phyloP scores from a whole-genome alignment of 2,329 filamentous ascomycete genomes.

The Aureobasidium sp. region DNA sequence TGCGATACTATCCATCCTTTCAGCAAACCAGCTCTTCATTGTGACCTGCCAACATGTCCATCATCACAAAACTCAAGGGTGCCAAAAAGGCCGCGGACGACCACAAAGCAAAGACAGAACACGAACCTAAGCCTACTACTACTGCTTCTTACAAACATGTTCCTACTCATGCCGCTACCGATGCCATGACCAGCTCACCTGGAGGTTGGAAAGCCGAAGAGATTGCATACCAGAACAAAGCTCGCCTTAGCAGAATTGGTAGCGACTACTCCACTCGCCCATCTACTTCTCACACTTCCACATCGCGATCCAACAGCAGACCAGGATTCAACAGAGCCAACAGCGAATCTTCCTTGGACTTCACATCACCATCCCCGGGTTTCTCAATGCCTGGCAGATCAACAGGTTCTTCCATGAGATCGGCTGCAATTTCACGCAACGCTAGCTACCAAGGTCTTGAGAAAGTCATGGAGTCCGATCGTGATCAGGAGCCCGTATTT shows the following conservation, averaged over 20 bases:
- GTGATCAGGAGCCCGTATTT: conserved; percentile 13
- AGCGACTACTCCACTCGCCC: conserved; percentile 10
- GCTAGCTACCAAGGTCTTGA: conserved; percentile 6
- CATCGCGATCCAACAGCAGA: background rate
- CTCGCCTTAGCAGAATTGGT: conserved; percentile 7
- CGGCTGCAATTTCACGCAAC: background rate
- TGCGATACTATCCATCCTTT: background rate
- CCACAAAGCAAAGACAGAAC: conserved; percentile 18
- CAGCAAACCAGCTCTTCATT: background rate
- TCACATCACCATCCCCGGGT: background rate
- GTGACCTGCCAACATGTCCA: conserved; percentile 20
- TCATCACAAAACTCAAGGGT: conserved; percentile 26
- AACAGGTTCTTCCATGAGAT: background rate
- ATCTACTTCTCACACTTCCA: conserved; percentile 1
- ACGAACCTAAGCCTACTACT: background rate
- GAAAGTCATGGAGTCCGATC: conserved; percentile 6
- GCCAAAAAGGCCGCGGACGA: conserved; percentile 23
- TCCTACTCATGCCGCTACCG: conserved; percentile 22
- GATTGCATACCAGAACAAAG: conserved; percentile 9
- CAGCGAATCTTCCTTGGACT: conserved; percentile 9
- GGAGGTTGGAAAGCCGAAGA: conserved; percentile 7
- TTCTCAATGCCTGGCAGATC: background rate
- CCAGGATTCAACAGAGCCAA: conserved; percentile 1
- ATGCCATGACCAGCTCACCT: conserved; percentile 17
- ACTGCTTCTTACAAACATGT: conserved; percentile 20